Base-by-base conservation (phyloP, 2,329 filamentous ascomycete genomes). In the Exophiala spinifera region DNA sequence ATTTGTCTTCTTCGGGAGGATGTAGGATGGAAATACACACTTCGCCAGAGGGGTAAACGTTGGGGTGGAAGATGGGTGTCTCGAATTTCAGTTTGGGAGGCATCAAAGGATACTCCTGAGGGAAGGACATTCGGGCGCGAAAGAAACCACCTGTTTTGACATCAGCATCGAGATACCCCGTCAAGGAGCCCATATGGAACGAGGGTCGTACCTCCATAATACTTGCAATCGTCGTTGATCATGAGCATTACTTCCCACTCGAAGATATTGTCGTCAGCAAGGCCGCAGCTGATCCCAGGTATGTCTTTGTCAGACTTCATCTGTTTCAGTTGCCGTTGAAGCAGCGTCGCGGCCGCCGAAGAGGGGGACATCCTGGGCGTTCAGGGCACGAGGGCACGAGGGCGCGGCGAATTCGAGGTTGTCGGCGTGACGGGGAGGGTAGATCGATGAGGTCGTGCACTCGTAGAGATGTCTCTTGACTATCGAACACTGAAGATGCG, bases 211-310 rank as follows among this genome's bases (percentile, higher is more conserved):
- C 91, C 91, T 66, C 91, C 91, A 66, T 96, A 96, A 72, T 89
- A 88, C 74, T 91, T 92, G 74, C 88, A 91, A 68, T 95, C 91
- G 65, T 96, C 91, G 59, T 84, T 90, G 62, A 97, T 92, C 92
- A 99, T 97, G 57, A 99, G 83, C 88, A 96, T 96, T 17, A 97
- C 91, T 72, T 97, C 91, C 94, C 94, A 99, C 76, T 95, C 88
- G 63, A 96, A 96, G 8, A 97, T 85, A 69, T 95, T 87, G 70
- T 88, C 88, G 66, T 86, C 85, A 49, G 91, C 85, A 40, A 99
- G 77, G 0, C 94, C 94, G 66, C 90, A 95, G 59, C 91, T 96
- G 67, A 97, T 96, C 49, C 92, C 94, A 0, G 90, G 90, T 44
- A 97, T 87, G 72, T 96, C 91, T 69, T 91, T 92, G 70, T 89